Base-by-base conservation (phyloP, 768 basidiomycete genomes). In the Suillus ampliporus region DNA sequence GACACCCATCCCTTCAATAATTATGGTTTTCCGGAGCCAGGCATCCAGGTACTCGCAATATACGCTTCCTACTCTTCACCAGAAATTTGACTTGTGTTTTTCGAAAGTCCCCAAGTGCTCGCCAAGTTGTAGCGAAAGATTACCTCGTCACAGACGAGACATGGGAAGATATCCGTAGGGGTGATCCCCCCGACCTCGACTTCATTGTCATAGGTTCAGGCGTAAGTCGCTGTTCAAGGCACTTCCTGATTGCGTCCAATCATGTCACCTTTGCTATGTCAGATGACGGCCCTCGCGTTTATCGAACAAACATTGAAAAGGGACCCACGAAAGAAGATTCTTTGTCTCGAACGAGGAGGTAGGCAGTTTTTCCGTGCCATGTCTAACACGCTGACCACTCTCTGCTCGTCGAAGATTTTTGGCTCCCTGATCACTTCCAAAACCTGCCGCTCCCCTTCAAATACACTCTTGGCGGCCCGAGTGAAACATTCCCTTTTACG, bases 281-380 rank as follows among this genome's bases (percentile, higher is more conserved):
- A 44, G 43, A 11, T 44, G 43, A 10, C 43, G 19, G 66, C 67
- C 28, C 67, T 68, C 34, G 67, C 67, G 4, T 68, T 68, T 57
- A 60, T 68, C 35, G 66, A 64, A 35, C 46, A 43, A 13, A 64
- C 67, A n/a, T 67, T 68, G 21, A 15, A 60, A 40, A 21, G 64
- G 43, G 31, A 68, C 21, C 67, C 67, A 21, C 13, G 51, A 41
- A 43, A 50, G 67, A 46, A 60, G 48, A 58, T 68, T 68, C 23
- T 67, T 68, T 47, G 57, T 68, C 11, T 64, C 63, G 43, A 44
- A 44, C 43, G 43, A 44, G 21, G 67, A 68, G 41, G 62, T 67
- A 23, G 59, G 68, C 38, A 58, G 64, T 58, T 34, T 52, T 31
- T 43, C 9, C 6, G 23, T 50, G 43, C 31, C 14, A 40, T 11